These are phyloP conservation scores for Cladosporium sp. DNA, from an alignment of 2,329 filamentous ascomycete genomes.

Conservation along the genomic window DNA sequence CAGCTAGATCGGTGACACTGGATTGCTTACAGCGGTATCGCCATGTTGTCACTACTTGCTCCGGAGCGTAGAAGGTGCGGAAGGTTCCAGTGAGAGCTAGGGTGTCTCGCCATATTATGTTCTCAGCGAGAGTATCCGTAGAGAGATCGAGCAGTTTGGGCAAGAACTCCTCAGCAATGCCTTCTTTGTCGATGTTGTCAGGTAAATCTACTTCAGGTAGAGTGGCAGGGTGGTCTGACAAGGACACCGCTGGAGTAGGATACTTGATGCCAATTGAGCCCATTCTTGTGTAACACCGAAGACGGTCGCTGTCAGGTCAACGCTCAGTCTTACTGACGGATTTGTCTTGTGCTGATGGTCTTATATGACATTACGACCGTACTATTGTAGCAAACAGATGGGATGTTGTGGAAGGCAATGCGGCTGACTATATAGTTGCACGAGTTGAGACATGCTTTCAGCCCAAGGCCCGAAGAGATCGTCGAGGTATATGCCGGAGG, in stretches of 20 bases:
- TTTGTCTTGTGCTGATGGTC: neutral
- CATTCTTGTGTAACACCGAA: neutral
- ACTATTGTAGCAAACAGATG: neutral
- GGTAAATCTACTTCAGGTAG: constrained; percentile 17
- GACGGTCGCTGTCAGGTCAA: neutral
- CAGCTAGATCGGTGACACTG: constrained; percentile 21
- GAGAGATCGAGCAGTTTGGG: constrained; percentile 6
- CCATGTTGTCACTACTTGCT: constrained; percentile 43
- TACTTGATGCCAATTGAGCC: constrained; percentile 3
- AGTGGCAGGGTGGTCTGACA: constrained; percentile 21
- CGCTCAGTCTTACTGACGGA: neutral
- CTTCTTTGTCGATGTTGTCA: constrained; percentile 17
- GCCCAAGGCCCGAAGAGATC: neutral
- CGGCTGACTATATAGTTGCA: neutral
- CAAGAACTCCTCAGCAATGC: neutral
- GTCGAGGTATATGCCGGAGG: neutral
- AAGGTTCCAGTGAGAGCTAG: constrained; percentile 58
- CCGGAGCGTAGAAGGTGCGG: constrained; percentile 50
- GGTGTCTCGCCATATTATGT: constrained; percentile 56
- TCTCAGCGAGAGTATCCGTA: constrained; percentile 14
- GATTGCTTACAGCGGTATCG: constrained; percentile 33
- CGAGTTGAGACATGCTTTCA: neutral
- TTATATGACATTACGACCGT: neutral
- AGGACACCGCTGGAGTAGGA: constrained; percentile 5
- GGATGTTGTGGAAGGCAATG: neutral